A percentile compares a stretch with the other conserved stretches of the same genome.
These are phyloP conservation scores for Conringia planisiliqua DNA, from an alignment of 345 rosid species.

Conservation along the genomic window DNA sequence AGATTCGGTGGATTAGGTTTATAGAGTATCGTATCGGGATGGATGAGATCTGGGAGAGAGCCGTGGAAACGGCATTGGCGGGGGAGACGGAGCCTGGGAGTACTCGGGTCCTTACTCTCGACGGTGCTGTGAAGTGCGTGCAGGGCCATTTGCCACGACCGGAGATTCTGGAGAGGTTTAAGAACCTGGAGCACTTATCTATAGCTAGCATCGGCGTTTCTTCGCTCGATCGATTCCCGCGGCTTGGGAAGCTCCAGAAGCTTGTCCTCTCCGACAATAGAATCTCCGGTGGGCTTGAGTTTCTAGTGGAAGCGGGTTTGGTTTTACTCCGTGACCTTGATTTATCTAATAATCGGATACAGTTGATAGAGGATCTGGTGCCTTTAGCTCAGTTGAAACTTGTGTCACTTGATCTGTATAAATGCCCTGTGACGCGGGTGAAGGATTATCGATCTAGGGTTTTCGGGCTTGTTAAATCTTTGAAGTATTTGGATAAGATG, in stretches of 20 bases:
- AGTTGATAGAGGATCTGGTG: conserved; percentile 62
- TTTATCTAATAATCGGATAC: conserved; percentile 70
- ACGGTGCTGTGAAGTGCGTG: conserved; percentile 72
- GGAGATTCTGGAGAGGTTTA: conserved; percentile 48
- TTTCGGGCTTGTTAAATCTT: conserved; percentile 62
- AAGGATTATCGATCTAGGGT: conserved; percentile 80
- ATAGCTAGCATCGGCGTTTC: conserved; percentile 63
- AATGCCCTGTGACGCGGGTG: conserved; percentile 75
- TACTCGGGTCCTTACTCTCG: conserved; percentile 51
- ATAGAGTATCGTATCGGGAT: not conserved
- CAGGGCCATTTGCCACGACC: conserved; percentile 61
- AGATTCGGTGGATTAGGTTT: not conserved
- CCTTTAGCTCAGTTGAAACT: conserved; percentile 62
- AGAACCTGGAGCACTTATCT: conserved; percentile 65
- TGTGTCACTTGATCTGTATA: conserved; percentile 72
- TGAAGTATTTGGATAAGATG: conserved; percentile 83
- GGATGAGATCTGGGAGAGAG: conserved; percentile 88
- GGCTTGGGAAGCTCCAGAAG: conserved; percentile 53
- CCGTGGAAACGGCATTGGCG: conserved; percentile 63
- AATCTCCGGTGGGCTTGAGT: conserved; percentile 64
- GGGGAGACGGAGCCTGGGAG: conserved; percentile 51
- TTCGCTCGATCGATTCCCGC: conserved; percentile 67
- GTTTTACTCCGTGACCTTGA: conserved; percentile 64
- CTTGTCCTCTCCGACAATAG: conserved; percentile 67
- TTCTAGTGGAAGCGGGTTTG: conserved; percentile 58